phyloP scores from a whole-genome alignment of 176 grass and related monocot species.

The Oryza rufipogon region DNA sequence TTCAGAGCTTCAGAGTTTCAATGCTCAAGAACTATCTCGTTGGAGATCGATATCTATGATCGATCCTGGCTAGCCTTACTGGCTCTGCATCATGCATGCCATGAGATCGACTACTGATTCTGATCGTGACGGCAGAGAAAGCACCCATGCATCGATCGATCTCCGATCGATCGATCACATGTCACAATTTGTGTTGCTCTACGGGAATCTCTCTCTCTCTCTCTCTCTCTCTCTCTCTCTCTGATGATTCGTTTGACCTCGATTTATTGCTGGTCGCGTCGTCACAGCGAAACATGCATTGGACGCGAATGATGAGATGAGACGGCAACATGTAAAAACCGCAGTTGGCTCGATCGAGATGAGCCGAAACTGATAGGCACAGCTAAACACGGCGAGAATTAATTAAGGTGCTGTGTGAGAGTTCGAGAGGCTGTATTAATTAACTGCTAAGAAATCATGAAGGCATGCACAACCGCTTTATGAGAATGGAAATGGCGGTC shows the following conservation, averaged over 20 bases:
- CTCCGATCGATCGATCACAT: not conserved
- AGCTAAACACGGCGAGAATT: not conserved
- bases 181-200: not conserved
- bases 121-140: not conserved
- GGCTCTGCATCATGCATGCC: not conserved
- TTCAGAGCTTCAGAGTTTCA: not conserved
- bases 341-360: not conserved
- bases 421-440: not conserved
- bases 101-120: not conserved
- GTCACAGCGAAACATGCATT: not conserved
- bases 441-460: not conserved
- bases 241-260: not conserved
- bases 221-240: not conserved
- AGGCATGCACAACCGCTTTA: not conserved
- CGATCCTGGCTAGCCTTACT: not conserved
- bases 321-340: not conserved
- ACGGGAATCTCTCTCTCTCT: not conserved
- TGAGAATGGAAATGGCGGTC: not conserved
- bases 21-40: not conserved
- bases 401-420: not conserved
- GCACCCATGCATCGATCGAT: not conserved
- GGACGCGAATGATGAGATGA: slow-evolving; percentile 1
- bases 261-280: not conserved
- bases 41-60: too few species aligned
- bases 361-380: not conserved